phyloP scores from a whole-genome alignment of 208 protist genomes.

The Trypanosoma brucei region DNA sequence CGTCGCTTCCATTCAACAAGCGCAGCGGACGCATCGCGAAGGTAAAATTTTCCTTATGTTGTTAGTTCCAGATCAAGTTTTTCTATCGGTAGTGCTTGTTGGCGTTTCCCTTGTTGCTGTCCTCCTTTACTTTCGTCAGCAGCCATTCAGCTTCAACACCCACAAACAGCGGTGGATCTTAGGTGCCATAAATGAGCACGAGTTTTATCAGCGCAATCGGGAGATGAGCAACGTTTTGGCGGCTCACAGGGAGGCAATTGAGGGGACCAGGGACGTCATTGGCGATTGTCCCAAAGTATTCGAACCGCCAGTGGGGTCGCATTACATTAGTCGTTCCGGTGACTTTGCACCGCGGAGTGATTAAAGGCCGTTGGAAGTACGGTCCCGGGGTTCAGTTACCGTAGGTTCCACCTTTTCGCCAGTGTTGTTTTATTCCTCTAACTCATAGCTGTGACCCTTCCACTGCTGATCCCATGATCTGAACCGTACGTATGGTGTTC shows the following conservation, averaged over 20 bases:
- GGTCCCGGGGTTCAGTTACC: too few relatives aligned
- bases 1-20: constrained; percentile 52
- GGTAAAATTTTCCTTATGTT: constrained; percentile 50
- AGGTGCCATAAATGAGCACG: constrained; percentile 62
- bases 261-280: constrained; percentile 53
- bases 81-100: constrained; percentile 21
- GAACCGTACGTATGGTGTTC: too few relatives aligned
- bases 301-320: constrained; percentile 26
- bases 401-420: too few relatives aligned
- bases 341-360: constrained; percentile 23
- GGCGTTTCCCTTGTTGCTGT: constrained; percentile 18
- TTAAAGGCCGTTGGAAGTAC: not conserved
- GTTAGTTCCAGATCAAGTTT: constrained; percentile 68
- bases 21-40: constrained; percentile 60
- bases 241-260: constrained; percentile 52
- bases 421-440: too few relatives aligned
- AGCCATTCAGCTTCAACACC: constrained; percentile 47
- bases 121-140: constrained; percentile 29
- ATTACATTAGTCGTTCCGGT: constrained; percentile 58
- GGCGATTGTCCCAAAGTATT: constrained; percentile 49
- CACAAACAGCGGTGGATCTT: constrained; percentile 54
- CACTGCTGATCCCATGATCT: too few relatives aligned
- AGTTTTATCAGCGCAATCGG: constrained; percentile 71
- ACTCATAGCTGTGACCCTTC: too few relatives aligned
- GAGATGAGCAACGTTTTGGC: constrained; percentile 74